A percentile compares a stretch with the other conserved stretches of the same genome.
Evolutionary conservation across 371 early-diverging fungal genomes (phyloP).

Genomic region (Syncephalastrum racemosum): DNA sequence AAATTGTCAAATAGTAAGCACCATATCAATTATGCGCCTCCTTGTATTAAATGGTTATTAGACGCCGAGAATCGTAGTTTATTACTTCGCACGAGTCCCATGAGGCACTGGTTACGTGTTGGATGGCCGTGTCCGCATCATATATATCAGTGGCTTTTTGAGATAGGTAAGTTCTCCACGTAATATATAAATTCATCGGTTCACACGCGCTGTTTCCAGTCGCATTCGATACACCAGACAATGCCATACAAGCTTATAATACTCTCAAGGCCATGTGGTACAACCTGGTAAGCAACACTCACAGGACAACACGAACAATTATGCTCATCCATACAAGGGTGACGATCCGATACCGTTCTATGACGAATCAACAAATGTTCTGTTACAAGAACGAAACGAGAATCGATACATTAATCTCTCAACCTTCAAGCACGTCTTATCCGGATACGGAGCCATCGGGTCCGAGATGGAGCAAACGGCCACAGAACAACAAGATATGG

Average conservation of each 20-base stretch:
- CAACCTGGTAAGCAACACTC: constrained; percentile 15
- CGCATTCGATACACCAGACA: constrained; percentile 24
- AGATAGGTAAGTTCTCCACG: constrained; percentile 24
- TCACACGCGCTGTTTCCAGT: constrained; percentile 12
- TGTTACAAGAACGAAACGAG: constrained; percentile 2
- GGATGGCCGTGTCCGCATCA: constrained; percentile 39
- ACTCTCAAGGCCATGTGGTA: constrained; percentile 32
- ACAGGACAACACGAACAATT: neutral
- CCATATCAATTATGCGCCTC: no score
- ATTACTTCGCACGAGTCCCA: constrained; percentile 25
- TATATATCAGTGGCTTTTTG: constrained; percentile 43
- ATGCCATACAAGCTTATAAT: constrained; percentile 31
- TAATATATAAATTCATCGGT: no score
- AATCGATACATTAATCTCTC: constrained; percentile 14
- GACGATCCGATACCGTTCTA: neutral
- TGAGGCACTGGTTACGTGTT: constrained; percentile 30
- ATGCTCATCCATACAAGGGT: neutral
- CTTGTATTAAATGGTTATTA: neutral
- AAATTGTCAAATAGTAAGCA: no score
- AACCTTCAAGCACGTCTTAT: constrained; percentile 14
- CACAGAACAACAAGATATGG: no score
- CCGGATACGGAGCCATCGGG: constrained; percentile 17
- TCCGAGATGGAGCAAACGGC: constrained; percentile 5
- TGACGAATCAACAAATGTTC: no score
- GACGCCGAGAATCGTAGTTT: constrained; percentile 24